Evolutionary conservation across 352 stramenopile genomes (phyloP), one percentile per base, ranked within the genome.

Genomic region (Phytophthora vignae): DNA sequence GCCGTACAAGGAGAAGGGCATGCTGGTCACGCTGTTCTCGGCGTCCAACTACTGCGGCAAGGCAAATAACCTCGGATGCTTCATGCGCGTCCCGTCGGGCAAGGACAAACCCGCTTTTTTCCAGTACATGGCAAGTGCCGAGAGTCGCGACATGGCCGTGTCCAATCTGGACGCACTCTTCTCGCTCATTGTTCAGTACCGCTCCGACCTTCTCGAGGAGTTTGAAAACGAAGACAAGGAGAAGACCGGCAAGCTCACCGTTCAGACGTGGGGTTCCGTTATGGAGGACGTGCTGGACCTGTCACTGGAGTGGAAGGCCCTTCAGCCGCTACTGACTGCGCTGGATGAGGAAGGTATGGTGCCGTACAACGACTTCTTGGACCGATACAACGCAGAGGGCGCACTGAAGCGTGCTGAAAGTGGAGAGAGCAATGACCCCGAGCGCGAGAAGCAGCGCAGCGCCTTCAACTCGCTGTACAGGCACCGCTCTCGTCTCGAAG

Each of bases 11-110:
- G 89, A 93, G 53, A 93, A 94, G 66, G 86, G 87, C 29, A 93
- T 93, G 85, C 81, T 97, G 36, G 84, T 97, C 12, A 97, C 90
- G 54, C 73, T 97, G 19, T 97, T 97, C 60, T 96, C 88, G 21
- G 90, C 90, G 40, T 96, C 87, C 38, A 95, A 95, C 57, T 97
- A 97, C 67, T 93, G 89, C 60, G 86, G 88, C 55, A 91, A 91
- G 57, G 86, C 88, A 31, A 95, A 96, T 65, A 96, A 95, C 61
- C 74, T 95, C 4, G 89, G 89, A 42, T 95, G 87, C 60, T 96
- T 94, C 60, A 94, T 96, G 81, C 89, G 86, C 21, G 88, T 96
- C 38, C 87, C 87, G 22, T 81, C 83, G 21, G 84, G 81, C 36
- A 78, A 83, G 33, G 84, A 83, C 46, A 96, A 94, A 64, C 89